Base-by-base conservation (phyloP, 2,329 filamentous ascomycete species). In the Colletotrichum horii region DNA sequence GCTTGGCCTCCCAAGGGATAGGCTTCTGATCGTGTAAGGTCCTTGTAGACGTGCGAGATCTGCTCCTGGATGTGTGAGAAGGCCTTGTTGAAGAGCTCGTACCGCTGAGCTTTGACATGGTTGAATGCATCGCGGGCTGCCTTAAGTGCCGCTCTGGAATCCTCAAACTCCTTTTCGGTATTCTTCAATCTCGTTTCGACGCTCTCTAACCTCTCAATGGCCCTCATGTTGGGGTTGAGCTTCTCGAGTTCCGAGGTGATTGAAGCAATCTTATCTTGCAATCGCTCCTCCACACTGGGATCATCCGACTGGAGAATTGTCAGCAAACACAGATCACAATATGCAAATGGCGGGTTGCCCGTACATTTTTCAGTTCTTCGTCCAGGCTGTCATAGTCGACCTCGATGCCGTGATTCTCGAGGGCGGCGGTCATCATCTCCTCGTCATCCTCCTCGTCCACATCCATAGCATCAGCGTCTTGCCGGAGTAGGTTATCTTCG, bases 211-310 rank as follows among this genome's bases (percentile, higher is more conserved):
- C 96, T 94, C 82, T 98, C 96, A 84, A 96, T 95, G 11, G 96
- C 97, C 80, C 96, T 95, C 92, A 98, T 97, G 84, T 99, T 98
- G 30, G 97, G 97, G 77, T 97, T 96, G 84, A 98, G 93, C 85
- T 98, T 98, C 82, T 98, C 96, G 24, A 99, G 91, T 79, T 98
- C 95, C 36, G 90, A 88, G 60, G 93, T 93, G 12, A 99, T 89
- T 32, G 90, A 89, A 24, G 90, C 88, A 78, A 99, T 95, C 80
- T 93, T 93, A 70, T 98, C 95, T 69, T 94, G 91, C 3, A 99
- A 89, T 74, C 90, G 89, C 61, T 94, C 92, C 81, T 98, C 96
- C 28, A 94, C 86, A 76, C 92, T 91, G 22, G 93, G 89, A 71
- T 94, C 93, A 68, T 93, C 89, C 76, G 93, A 91, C 92, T 96